A percentile compares a stretch with the other conserved stretches of the same genome.
These are phyloP conservation scores for Phylloporus sp. DNA, from an alignment of 768 basidiomycete genomes.

Conservation along the genomic window DNA sequence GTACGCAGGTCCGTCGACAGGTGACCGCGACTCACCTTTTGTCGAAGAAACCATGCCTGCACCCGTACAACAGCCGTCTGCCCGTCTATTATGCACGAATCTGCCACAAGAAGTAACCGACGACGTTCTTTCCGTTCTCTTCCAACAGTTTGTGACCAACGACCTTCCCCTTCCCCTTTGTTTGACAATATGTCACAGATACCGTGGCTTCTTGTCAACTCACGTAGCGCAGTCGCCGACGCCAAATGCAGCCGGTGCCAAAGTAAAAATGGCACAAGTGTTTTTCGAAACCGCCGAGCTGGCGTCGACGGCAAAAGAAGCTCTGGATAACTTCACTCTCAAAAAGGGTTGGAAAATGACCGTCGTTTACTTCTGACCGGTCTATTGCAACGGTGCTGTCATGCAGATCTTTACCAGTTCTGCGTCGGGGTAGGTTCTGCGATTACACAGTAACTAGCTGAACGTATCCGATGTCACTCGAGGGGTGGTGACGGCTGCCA, in stretches of 20 bases:
- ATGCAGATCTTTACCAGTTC: constrained; percentile 6
- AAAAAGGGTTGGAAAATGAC: constrained; percentile 85
- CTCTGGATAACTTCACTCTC: constrained; percentile 78
- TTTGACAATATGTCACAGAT: constrained; percentile 41
- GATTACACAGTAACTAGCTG: neutral
- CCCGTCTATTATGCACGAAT: constrained; percentile 73
- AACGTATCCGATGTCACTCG: neutral
- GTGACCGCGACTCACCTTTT: constrained; percentile 10
- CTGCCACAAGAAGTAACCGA: constrained; percentile 88
- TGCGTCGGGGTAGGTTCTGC: constrained; percentile 18
- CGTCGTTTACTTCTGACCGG: constrained; percentile 56
- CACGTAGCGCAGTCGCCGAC: constrained; percentile 66
- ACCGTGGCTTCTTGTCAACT: constrained; percentile 74
- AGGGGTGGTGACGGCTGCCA: neutral
- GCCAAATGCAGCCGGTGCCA: constrained; percentile 57
- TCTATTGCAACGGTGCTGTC: constrained; percentile 10
- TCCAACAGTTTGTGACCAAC: constrained; percentile 80
- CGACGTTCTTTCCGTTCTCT: constrained; percentile 79
- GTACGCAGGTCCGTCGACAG: constrained; percentile 37
- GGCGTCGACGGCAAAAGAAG: constrained; percentile 73
- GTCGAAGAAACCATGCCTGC: constrained; percentile 39
- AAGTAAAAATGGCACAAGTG: constrained; percentile 77
- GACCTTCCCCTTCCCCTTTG: neutral
- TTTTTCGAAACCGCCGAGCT: constrained; percentile 71
- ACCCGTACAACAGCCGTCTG: constrained; percentile 49